Evolutionary conservation across 2,329 filamentous ascomycete genomes (phyloP), one percentile per base, ranked within the genome.

Genomic region (Orbilia ellipsospora): DNA sequence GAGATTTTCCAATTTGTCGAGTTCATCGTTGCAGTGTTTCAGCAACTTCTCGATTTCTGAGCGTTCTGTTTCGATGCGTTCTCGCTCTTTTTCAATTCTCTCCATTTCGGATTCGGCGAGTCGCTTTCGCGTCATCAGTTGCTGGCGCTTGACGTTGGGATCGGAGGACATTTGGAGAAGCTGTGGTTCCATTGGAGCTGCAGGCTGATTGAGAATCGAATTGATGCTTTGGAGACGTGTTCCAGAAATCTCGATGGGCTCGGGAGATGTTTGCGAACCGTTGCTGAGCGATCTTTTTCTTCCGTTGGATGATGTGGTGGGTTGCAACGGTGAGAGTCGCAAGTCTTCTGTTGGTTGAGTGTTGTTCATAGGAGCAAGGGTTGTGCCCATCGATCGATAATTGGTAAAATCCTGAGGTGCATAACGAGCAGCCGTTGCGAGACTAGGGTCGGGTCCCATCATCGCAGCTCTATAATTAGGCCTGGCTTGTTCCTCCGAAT

Each of bases 341-440:
- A 74, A 36, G 18, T 74, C 70, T 8, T 68, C 63, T 5, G 56
- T 44, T 18, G 57, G 55, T 45, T 69, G 64, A 5, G 23, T 51
- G 36, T 61, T 69, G 7, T 60, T 55, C 57, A 75, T 75, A 6
- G 72, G 72, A 6, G 72, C 62, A 6, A 75, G 20, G 18, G 72
- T 75, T 18, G 72, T 64, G 26, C 72, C 26, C 72, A 60, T 48
- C 36, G 42, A 61, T 16, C 64, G 31, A 31, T 75, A 69, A 48
- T 75, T 69, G 10, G 72, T 75, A 36, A 75, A 75, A 61, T 75
- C 72, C 13, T 75, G 64, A 45, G 72, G 72, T 16, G 72, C 72
- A 16, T 75, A 75, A 15, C 72, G 57, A 12, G 62, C 72, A 2
- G 64, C 40, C 3, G 65, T 68, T 31, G 62, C 31, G 31, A 65